Evolutionary conservation across 345 rosid species (phyloP), one percentile per base, ranked within the genome.

Genomic region (Brassica incana): DNA sequence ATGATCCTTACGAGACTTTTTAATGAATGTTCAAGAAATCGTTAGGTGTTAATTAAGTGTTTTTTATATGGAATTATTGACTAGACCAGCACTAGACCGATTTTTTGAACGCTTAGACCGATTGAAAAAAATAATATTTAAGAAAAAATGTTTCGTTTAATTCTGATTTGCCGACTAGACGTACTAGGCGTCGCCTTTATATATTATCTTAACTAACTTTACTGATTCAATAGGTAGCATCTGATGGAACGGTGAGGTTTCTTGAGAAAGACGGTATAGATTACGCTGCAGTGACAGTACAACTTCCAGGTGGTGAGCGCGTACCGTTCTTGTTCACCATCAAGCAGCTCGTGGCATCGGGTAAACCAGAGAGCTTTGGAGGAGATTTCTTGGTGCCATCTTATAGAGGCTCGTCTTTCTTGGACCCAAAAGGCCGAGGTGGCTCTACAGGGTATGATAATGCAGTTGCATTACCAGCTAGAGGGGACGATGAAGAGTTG

Each of bases 361-460:
- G 98, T 32, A 94, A 90, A 75, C 94, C 96, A 0, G 91, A 94
- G 3, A 85, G 79, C 85, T 89, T 94, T 48, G 14, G 90, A 0
- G 98, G 97, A 66, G 86, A 88, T 23, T 94, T 86, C 73, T 84
- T 90, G 1, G 96, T 94, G 5, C 97, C 96, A 5, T 87, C 96
- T 0, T 94, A 94, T 85, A 87, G 92, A 6, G 97, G 96, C 4
- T 84, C 96, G 0, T 90, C 98, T 6, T 92, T 94, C 86, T 88
- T 92, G 88, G 97, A 94, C 87, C 98, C 97, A 0, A 92, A 94
- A 87, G 98, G 98, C 8, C 81, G 97, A 40, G 96, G 96, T 73
- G 96, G 98, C 0, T 94, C 97, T 1, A 87, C 90, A 4, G 61
- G 61, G 2, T 54, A 54, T 54, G 61, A 54, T 9, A 54, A 54